Conservation (phyloP, 2,329 filamentous ascomycete genomes). For the Penicillium hordei region DNA sequence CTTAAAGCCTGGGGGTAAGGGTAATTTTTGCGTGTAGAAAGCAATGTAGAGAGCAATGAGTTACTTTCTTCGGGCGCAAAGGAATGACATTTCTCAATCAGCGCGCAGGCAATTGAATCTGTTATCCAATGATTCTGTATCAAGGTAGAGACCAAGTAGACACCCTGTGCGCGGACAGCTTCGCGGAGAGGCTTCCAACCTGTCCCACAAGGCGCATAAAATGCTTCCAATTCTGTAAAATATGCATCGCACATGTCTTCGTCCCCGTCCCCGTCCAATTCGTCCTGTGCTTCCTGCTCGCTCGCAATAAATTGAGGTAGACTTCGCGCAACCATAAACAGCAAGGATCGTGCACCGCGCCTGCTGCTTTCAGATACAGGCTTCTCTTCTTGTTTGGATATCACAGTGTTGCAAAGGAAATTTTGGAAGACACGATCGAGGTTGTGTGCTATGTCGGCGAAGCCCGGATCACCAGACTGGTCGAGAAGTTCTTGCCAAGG, state of each 20-base stretch:
- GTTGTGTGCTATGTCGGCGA: conserved; percentile 37
- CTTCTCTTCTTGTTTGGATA: conserved; percentile 7
- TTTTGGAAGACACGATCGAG: conserved; percentile 39
- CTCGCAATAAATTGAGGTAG: conserved; percentile 41
- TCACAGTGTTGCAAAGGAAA: conserved; percentile 38
- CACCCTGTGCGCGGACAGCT: conserved; percentile 43
- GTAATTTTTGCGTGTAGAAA: conserved; percentile 30
- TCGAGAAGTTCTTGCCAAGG: conserved; percentile 39
- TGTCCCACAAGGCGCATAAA: conserved; percentile 35
- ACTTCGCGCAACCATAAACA: conserved; percentile 38
- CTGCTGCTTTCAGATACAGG: conserved; percentile 1
- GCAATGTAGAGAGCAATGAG: conserved; percentile 33
- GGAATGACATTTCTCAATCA: conserved; percentile 35
- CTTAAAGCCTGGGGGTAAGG: conserved; percentile 32
- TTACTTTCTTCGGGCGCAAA: conserved; percentile 40
- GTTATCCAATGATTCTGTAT: conserved; percentile 40
- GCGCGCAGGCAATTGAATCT: conserved; percentile 30
- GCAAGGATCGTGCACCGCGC: conserved; percentile 37
- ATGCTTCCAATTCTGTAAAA: conserved; percentile 43
- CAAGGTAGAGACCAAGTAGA: conserved; percentile 39
- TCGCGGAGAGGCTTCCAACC: conserved; percentile 45
- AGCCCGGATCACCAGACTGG: conserved; percentile 32
- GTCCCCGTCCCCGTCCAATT: conserved; percentile 33
- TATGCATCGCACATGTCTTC: conserved; percentile 44
- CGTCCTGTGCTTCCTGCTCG: conserved; percentile 39